A percentile compares a stretch with the other conserved stretches of the same genome.
phyloP scores from a whole-genome alignment of 2,329 filamentous ascomycete species.

The Ophiostoma sp. region DNA sequence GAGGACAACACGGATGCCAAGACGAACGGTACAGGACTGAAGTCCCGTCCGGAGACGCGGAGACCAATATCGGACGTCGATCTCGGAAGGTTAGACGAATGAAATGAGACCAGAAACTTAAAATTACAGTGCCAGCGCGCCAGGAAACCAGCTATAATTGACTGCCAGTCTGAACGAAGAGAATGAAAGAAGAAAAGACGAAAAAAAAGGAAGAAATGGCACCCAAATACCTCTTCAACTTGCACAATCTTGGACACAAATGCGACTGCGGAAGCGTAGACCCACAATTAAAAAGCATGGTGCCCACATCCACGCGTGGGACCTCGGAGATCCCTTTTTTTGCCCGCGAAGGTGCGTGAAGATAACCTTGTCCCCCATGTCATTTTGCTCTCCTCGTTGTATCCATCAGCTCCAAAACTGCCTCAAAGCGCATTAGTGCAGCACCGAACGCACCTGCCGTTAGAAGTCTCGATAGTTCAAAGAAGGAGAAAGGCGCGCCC shows the following conservation, averaged over 20 bases:
- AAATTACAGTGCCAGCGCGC: not conserved
- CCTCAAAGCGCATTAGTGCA: not conserved
- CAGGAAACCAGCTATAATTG: not conserved
- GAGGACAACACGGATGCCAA: not conserved
- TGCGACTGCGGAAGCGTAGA: constrained; percentile 8
- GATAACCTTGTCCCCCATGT: not conserved
- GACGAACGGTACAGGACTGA: not conserved
- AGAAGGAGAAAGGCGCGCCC: not conserved
- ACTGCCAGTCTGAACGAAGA: not conserved
- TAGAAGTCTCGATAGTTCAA: not conserved
- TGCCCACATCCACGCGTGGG: not conserved
- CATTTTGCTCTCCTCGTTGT: constrained; percentile 8
- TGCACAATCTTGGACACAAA: not conserved
- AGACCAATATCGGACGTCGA: not conserved
- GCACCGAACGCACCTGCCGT: not conserved
- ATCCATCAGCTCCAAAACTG: not conserved
- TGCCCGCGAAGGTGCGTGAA: not conserved
- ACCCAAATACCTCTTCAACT: not conserved
- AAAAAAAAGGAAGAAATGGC: not conserved
- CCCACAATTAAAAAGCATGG: constrained; percentile 12
- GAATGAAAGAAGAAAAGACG: not conserved
- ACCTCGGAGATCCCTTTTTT: not conserved
- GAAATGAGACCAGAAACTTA: not conserved
- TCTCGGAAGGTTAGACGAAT: constrained; percentile 7
- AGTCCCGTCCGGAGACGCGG: not conserved